Evolutionary conservation across 306 rosid species (phyloP).

Genomic region (Biancaea sappan): DNA sequence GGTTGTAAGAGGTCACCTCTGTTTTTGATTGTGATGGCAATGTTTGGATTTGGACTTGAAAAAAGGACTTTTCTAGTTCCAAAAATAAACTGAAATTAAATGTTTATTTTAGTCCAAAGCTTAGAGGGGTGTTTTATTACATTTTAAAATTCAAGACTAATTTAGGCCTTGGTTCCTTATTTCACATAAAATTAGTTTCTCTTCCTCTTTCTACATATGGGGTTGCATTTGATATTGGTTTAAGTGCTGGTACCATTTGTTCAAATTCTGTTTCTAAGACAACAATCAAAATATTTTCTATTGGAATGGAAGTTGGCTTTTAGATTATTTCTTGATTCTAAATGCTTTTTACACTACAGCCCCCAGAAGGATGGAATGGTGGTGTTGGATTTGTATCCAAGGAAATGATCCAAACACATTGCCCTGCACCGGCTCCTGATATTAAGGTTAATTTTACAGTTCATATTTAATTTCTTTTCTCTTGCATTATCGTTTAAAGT

Average conservation of each 20-base stretch:
- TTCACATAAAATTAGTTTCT: too few species aligned
- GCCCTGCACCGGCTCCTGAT: slow-evolving; percentile 57
- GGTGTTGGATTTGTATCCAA: slow-evolving; percentile 53
- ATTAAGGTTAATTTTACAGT: slow-evolving; percentile 40
- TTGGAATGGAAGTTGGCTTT: background rate
- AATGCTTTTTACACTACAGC: slow-evolving; percentile 36
- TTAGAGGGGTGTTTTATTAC: too few species aligned
- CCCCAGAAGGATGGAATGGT: slow-evolving; percentile 59
- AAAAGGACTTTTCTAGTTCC: too few species aligned
- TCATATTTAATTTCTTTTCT: background rate
- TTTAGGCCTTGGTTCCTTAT: too few species aligned
- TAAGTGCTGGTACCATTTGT: background rate
- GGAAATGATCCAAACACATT: slow-evolving; percentile 51
- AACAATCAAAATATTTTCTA: background rate
- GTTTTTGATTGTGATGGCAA: too few species aligned
- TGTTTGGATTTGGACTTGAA: too few species aligned
- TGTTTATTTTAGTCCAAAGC: too few species aligned
- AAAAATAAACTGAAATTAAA: too few species aligned
- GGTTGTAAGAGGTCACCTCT: too few species aligned
- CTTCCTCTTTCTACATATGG: background rate
- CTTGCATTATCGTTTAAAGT: background rate
- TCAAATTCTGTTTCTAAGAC: slow-evolving; percentile 12
- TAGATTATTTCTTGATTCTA: background rate
- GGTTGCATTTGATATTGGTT: background rate
- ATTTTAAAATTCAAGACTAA: too few species aligned